Base-by-base conservation (phyloP, 164 flowering plant genomes). In the Vitis rupestris region DNA sequence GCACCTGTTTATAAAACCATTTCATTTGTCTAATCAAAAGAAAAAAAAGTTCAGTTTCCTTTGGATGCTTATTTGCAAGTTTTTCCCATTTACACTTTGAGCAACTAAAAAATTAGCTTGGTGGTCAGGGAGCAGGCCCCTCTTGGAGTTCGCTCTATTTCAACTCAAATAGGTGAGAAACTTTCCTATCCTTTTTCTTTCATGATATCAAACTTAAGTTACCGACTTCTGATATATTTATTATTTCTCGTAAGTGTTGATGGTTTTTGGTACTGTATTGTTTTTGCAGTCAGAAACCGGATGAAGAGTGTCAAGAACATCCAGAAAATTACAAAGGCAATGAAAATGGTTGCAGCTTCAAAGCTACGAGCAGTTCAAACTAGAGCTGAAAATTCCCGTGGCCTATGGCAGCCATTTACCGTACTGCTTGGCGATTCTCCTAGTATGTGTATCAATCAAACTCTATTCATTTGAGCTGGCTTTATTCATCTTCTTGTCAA, bases 291-390 rank as follows among this genome's bases (percentile, higher is more conserved):
- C 27, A 80, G 99, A 60, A 95, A 90, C 79, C 86, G 99, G 50
- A 95, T 95, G 98, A 95, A 95, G 88, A 93, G 98, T 91, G 89
- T 95, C 4, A 91, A 84, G 79, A 95, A 85, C 62, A 95, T 95
- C 70, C 99, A 95, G 81, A 95, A 95, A 69, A 95, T 95, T 70
- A 95, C 99, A 10, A 94, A 94, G 89, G 99, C 99, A 14, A 95
- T 95, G 99, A 95, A 95, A 79, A 95, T 94, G 99, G 99, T 94
- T 81, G 99, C 99, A 74, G 99, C 98, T 61, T 94, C 99, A 50
- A 94, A 94, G 82, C 82, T 94, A 11, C 83, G 98, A 73, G 91
- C 88, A 13, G 83, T 94, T 80, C 97, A 94, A 82, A n/a, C 66
- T 8, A 90, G 69, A 80, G 85, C 99, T 68, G 99, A 92, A 80